Percentiles rank a stretch among this genome's conserved stretches.
Evolutionary conservation across 805 yeast species (phyloP).

Genomic region (Starmera pachycereana): DNA sequence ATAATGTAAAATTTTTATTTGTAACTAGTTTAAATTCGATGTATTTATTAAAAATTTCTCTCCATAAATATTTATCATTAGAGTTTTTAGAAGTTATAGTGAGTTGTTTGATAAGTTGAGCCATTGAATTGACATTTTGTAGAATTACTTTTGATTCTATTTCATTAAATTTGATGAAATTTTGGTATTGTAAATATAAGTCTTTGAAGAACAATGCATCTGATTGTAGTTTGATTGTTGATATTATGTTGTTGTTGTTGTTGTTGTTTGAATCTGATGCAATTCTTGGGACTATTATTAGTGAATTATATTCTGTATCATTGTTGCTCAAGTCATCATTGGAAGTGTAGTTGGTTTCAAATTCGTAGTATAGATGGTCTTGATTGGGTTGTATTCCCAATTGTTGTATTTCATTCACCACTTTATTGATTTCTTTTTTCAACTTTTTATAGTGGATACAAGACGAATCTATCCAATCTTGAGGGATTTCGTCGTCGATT

Average conservation of each 20-base stretch:
- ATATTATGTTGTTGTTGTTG: constrained; percentile 7
- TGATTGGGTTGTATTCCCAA: constrained; percentile 38
- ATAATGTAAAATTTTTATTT: constrained; percentile 33
- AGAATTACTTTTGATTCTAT: constrained; percentile 33
- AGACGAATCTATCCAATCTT: constrained; percentile 57
- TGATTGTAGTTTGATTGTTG: constrained; percentile 3
- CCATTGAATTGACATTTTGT: constrained; percentile 4
- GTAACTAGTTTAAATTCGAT: constrained; percentile 60
- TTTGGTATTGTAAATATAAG: constrained; percentile 7
- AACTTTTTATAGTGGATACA: constrained; percentile 56
- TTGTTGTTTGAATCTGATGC: constrained; percentile 5
- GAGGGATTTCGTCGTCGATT: constrained; percentile 50
- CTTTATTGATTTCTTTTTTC: constrained; percentile 55
- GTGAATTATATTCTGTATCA: neutral
- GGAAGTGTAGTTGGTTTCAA: neutral
- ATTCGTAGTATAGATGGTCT: neutral
- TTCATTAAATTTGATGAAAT: constrained; percentile 28
- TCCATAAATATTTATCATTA: constrained; percentile 57
- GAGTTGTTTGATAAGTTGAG: constrained; percentile 23
- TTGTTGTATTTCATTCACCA: constrained; percentile 51
- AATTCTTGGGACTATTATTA: neutral
- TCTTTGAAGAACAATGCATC: constrained; percentile 13
- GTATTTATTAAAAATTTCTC: constrained; percentile 55
- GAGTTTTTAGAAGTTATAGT: constrained; percentile 19
- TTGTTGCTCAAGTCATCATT: neutral